These are phyloP conservation scores for Xylaria sp. DNA, from an alignment of 2,329 filamentous ascomycete genomes.

Conservation along the genomic window DNA sequence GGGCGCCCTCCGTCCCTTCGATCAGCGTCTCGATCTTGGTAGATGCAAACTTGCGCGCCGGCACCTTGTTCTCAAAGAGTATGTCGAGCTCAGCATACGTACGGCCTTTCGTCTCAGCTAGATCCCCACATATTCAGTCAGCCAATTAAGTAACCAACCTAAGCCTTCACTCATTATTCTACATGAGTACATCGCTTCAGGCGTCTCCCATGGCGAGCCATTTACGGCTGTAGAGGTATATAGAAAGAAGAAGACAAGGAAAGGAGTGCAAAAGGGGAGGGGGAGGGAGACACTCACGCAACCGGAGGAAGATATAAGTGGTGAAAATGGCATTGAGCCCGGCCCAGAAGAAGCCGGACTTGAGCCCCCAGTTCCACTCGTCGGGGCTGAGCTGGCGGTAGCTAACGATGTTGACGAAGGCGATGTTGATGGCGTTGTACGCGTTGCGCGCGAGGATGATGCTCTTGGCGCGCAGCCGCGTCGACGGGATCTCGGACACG, in stretches of 20 bases:
- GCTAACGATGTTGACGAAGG: slow-evolving; percentile 53
- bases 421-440: slow-evolving; percentile 58
- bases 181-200: too few relatives aligned
- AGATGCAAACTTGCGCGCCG: slow-evolving; percentile 52
- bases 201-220: too few relatives aligned
- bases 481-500: slow-evolving; percentile 60
- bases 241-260: background rate
- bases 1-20: slow-evolving; percentile 45
- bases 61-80: slow-evolving; percentile 56
- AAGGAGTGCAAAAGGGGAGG: background rate
- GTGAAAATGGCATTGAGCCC: slow-evolving; percentile 55
- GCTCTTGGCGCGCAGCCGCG: slow-evolving; percentile 58
- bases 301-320: slow-evolving; percentile 57
- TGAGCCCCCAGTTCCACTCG: slow-evolving; percentile 54
- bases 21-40: slow-evolving; percentile 48
- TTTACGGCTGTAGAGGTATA: background rate
- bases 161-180: too few relatives aligned
- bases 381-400: slow-evolving; percentile 54
- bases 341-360: slow-evolving; percentile 53
- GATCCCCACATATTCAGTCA: background rate
- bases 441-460: slow-evolving; percentile 57
- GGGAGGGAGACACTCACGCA: slow-evolving; percentile 53
- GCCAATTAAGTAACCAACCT: too few relatives aligned
- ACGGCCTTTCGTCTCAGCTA: slow-evolving; percentile 53
- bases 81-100: slow-evolving; percentile 62